Evolutionary conservation across 2,329 filamentous ascomycete species (phyloP), one percentile per base, ranked within the genome.

Genomic region (Alternaria dauci): DNA sequence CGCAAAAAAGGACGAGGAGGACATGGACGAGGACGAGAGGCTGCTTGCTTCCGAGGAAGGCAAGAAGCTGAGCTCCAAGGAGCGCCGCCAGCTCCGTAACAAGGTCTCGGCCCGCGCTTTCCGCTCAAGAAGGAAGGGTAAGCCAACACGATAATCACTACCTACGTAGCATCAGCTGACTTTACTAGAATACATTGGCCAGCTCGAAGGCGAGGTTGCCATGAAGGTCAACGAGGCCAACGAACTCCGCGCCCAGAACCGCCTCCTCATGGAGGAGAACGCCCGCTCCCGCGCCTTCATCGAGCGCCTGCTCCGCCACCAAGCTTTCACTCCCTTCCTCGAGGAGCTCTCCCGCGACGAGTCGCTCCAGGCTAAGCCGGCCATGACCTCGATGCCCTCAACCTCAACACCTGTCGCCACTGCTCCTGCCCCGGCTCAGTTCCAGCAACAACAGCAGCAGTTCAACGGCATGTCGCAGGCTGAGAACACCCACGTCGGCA

Each of bases 21-120:
- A 98, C 54, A 98, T 99, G 94, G 95, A 99, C 71, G 94, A 97
- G 79, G 95, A 98, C 72, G 95, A 98, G 84, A 87, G 92, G 68
- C 85, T 97, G 9, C 85, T 97, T 48, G 93, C 93, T n/a, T 97
- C 93, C 62, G 95, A 99, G 74, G 94, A 97, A 81, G 95, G 94
- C 73, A 99, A 99, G 89, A 97, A 97, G 84, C 87, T 99, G n/a
- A 95, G 90, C 81, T 96, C 93, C 84, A 98, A 98, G 83, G 94
- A 98, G 81, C 90, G 95, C 62, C 90, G 95, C 69, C 95, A 98
- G 80, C 86, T 99, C n/a, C 89, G 95, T 66, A 99, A 99, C 87
- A 99, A 99, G 82, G 95, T 99, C 5, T 99, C 95, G 42, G 95
- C 95, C 64, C 92, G 95, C 70, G 94, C 94, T 52, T 99, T 99